Conservation (phyloP, 2,329 filamentous ascomycete genomes). For the Coniochaeta prunicola region DNA sequence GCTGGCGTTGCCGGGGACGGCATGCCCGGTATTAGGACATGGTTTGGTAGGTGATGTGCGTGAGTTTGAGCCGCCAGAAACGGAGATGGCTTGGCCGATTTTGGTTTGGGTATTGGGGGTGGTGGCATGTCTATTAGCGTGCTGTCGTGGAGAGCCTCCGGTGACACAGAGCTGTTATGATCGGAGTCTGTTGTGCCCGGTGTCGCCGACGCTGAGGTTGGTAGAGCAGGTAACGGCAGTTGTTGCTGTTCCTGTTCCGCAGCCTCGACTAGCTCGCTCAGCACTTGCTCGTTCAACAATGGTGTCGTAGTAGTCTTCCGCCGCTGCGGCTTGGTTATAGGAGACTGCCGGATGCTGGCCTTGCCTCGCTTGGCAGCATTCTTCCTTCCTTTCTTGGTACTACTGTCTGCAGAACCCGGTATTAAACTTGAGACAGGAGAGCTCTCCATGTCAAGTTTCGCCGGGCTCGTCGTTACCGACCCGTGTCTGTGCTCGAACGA, state of each 20-base stretch:
- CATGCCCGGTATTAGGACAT: conserved; percentile 18
- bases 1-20: conserved; percentile 74
- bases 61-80: conserved; percentile 51
- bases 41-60: background rate
- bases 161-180: conserved; percentile 59
- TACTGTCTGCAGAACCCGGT: conserved; percentile 33
- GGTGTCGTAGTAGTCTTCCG: conserved; percentile 47
- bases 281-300: conserved; percentile 46
- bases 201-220: conserved; percentile 25
- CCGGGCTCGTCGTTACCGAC: conserved; percentile 24
- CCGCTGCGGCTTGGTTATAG: conserved; percentile 61
- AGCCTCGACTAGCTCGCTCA: conserved; percentile 42
- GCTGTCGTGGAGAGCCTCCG: conserved; percentile 50
- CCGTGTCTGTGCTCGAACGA: conserved; percentile 35
- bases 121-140: conserved; percentile 45
- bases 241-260: conserved; percentile 32
- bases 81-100: conserved; percentile 60
- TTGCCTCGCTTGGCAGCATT: conserved; percentile 43
- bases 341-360: conserved; percentile 58
- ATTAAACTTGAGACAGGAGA: conserved; percentile 26
- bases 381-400: conserved; percentile 45
- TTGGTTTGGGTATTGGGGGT: conserved; percentile 58
- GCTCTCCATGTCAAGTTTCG: conserved; percentile 36
- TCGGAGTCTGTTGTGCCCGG: conserved; percentile 48
- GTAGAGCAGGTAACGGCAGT: conserved; percentile 16